phyloP scores from a whole-genome alignment of 2,329 filamentous ascomycete genomes.

The Plectosphaerella sp. region DNA sequence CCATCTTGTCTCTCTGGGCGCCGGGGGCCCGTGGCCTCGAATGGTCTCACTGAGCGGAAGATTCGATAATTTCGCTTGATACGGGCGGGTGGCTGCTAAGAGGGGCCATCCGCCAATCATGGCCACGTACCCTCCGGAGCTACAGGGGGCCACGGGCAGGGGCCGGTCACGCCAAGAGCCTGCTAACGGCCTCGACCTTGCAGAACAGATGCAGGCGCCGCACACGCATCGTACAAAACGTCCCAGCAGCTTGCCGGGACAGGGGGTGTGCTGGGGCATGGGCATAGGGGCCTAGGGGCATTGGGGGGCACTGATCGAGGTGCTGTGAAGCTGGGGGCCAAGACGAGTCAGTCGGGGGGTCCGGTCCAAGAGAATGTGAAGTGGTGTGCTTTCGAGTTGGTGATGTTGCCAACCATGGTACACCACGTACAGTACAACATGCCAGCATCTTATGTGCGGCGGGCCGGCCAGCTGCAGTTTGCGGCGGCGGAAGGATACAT shows the following conservation, averaged over 20 bases:
- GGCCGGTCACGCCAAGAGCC: neutral
- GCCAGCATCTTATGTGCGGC: too few relatives aligned
- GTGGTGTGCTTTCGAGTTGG: too few relatives aligned
- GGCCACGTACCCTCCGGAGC: neutral
- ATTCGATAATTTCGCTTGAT: slow-evolving; percentile 18
- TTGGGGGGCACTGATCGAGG: neutral
- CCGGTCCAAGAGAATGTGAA: neutral
- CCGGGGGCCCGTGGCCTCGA: neutral
- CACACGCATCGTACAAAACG: neutral
- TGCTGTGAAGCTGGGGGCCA: too few relatives aligned
- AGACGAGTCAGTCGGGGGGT: too few relatives aligned
- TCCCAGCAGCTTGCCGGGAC: neutral
- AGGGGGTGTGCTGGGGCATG: neutral
- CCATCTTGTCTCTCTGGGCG: neutral
- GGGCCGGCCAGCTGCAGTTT: too few relatives aligned
- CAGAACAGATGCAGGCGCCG: neutral
- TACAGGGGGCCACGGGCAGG: neutral
- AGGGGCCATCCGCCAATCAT: neutral
- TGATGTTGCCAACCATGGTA: too few relatives aligned
- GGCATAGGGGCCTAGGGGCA: too few relatives aligned
- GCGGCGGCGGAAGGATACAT: too few relatives aligned
- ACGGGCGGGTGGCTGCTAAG: slow-evolving; percentile 11
- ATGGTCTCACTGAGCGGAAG: slow-evolving; percentile 1
- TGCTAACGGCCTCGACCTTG: neutral
- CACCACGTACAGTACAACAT: too few relatives aligned